Conservation (phyloP, 306 rosid species). For the Carpinus fangiana region DNA sequence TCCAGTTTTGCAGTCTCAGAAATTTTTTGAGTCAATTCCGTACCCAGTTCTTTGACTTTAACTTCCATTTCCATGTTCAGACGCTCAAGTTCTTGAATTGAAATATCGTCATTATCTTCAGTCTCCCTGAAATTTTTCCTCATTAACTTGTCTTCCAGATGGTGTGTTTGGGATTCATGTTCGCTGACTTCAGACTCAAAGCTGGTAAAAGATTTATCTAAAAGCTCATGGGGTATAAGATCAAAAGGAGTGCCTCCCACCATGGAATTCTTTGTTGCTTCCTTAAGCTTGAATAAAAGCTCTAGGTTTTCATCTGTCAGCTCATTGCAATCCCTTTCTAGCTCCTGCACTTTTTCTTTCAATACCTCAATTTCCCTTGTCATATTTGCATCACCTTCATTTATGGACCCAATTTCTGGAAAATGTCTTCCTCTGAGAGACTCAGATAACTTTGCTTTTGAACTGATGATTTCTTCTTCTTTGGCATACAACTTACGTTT, state of each 20-base stretch:
- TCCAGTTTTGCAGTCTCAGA: slow-evolving; percentile 41
- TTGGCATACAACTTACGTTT: slow-evolving; percentile 39
- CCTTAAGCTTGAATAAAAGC: slow-evolving; percentile 83
- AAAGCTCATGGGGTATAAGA: slow-evolving; percentile 33
- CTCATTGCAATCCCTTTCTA: slow-evolving; percentile 91
- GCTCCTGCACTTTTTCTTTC: slow-evolving; percentile 79
- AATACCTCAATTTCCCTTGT: slow-evolving; percentile 57
- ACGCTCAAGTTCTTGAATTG: slow-evolving; percentile 38
- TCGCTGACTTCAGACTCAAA: slow-evolving; percentile 52
- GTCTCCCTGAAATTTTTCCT: slow-evolving; percentile 33
- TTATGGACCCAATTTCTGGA: slow-evolving; percentile 38
- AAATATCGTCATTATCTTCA: slow-evolving; percentile 27
- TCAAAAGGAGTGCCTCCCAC: slow-evolving; percentile 35
- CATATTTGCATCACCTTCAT: slow-evolving; percentile 49
- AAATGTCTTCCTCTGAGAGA: slow-evolving; percentile 41
- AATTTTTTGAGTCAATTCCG: slow-evolving; percentile 27
- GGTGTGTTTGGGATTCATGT: slow-evolving; percentile 34
- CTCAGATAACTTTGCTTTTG: slow-evolving; percentile 44
- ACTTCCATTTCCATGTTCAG: slow-evolving; percentile 36
- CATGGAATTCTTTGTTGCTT: slow-evolving; percentile 46
- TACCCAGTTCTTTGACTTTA: slow-evolving; percentile 38
- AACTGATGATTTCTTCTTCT: slow-evolving; percentile 55
- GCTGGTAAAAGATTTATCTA: slow-evolving; percentile 40
- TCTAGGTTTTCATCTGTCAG: slow-evolving; percentile 93
- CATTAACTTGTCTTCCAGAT: slow-evolving; percentile 36